Evolutionary conservation across 108 stramenopile species (phyloP).

Genomic region (Epithemia pelagica): DNA sequence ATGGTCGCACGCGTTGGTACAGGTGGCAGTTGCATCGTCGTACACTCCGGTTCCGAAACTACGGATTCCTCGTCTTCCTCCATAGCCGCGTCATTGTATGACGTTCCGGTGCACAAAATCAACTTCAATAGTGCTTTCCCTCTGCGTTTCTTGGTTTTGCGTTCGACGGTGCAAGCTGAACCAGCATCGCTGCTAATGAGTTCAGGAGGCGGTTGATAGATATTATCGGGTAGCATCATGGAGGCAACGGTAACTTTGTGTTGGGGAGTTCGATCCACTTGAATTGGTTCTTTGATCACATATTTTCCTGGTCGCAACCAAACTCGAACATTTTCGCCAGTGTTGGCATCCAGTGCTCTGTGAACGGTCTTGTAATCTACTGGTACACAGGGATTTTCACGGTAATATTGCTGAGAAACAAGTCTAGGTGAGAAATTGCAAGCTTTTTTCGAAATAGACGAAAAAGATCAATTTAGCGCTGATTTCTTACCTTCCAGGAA

Average conservation of each 20-base stretch:
- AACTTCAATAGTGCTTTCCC: not conserved
- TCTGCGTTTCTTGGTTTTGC: not conserved
- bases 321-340: not conserved
- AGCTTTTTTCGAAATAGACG: too few relatives aligned
- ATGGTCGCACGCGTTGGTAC: slow-evolving; percentile 36
- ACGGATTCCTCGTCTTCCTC: slow-evolving; percentile 5
- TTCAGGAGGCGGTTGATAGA: slow-evolving; percentile 20
- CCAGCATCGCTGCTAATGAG: slow-evolving; percentile 7
- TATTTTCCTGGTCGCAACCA: slow-evolving; percentile 50
- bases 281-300: slow-evolving; percentile 42
- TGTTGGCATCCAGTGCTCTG: slow-evolving; percentile 32
- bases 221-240: slow-evolving; percentile 31
- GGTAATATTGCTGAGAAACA: too few relatives aligned
- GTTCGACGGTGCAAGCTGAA: not conserved
- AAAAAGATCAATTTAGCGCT: too few relatives aligned
- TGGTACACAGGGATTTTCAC: slow-evolving; percentile 62
- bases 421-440: too few relatives aligned
- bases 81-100: too few relatives aligned
- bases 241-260: slow-evolving; percentile 47
- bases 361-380: slow-evolving; percentile 56
- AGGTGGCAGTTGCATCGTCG: not conserved
- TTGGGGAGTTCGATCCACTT: slow-evolving; percentile 23
- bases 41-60: not conserved
- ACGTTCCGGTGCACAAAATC: slow-evolving; percentile 2
- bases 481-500: slow-evolving; percentile 40